Evolutionary conservation across 768 basidiomycete species (phyloP).

Genomic region (Collybiopsis confluens): DNA sequence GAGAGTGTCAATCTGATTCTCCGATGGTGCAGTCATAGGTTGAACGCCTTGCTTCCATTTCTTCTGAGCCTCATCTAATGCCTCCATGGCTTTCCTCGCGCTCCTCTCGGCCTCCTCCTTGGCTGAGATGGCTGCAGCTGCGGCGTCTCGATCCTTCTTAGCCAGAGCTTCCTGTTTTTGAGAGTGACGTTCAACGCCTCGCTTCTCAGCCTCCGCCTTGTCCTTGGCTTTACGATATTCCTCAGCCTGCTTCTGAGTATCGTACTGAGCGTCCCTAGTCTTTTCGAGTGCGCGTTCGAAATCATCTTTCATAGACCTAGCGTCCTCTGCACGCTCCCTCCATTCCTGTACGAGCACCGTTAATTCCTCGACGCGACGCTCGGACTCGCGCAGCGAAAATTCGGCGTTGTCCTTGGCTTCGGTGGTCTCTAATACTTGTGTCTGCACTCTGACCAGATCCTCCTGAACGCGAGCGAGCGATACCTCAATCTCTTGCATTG

Average conservation of each 20-base stretch:
- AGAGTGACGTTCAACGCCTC: background rate
- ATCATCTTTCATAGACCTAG: constrained; percentile 1
- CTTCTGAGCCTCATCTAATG: background rate
- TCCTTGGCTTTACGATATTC: constrained; percentile 5
- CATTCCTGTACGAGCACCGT: constrained; percentile 1
- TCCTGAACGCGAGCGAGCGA: constrained; percentile 1
- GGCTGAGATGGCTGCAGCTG: background rate
- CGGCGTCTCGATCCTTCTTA: constrained; percentile 1
- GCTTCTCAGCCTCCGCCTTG: background rate
- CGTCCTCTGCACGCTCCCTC: constrained; percentile 2
- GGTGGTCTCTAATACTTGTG: background rate
- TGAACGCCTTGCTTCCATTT: background rate
- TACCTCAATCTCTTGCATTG: background rate
- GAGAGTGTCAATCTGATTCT: background rate
- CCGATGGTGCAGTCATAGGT: background rate
- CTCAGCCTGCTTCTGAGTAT: constrained; percentile 3
- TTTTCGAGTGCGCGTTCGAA: constrained; percentile 2
- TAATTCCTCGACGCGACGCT: constrained; percentile 2
- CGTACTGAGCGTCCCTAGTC: background rate
- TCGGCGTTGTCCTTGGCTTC: background rate
- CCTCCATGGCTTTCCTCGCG: background rate
- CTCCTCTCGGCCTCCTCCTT: constrained; percentile 5
- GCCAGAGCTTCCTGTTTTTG: background rate
- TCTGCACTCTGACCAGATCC: background rate
- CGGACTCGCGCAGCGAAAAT: background rate